A percentile compares a stretch with the other conserved stretches of the same genome.
Conservation (phyloP, 805 yeast species). For the Yamadazyma endophytica region DNA sequence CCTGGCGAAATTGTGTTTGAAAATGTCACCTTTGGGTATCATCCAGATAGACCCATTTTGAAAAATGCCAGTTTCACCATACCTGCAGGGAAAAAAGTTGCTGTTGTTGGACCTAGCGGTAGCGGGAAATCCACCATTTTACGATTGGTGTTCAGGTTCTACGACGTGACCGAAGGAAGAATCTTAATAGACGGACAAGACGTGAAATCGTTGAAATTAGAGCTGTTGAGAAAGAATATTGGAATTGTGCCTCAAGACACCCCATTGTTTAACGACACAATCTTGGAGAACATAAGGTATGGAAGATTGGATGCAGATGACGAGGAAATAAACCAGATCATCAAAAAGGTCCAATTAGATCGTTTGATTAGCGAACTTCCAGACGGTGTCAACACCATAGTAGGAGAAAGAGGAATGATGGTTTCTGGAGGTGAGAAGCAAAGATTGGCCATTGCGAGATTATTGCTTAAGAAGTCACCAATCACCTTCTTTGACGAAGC, state of each 20-base stretch:
- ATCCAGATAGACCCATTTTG: conserved; percentile 81
- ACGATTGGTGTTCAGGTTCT: conserved; percentile 81
- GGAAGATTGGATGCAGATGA: conserved; percentile 74
- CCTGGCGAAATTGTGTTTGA: conserved; percentile 85
- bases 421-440: conserved; percentile 99
- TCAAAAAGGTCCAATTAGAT: conserved; percentile 67
- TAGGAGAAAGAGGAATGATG: conserved; percentile 98
- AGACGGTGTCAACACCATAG: conserved; percentile 78
- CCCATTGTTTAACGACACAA: conserved; percentile 88
- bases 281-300: conserved; percentile 80
- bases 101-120: conserved; percentile 95
- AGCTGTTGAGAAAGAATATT: conserved; percentile 64
- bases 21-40: conserved; percentile 90
- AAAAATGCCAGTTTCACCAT: conserved; percentile 76
- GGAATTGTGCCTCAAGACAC: conserved; percentile 99
- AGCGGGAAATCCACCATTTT: conserved; percentile 91
- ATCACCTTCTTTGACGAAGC: conserved; percentile 97
- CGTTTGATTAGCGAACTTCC: conserved; percentile 67
- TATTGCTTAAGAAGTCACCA: conserved; percentile 80
- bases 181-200: conserved; percentile 88
- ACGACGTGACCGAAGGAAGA: conserved; percentile 75
- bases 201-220: conserved; percentile 67
- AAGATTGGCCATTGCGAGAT: conserved; percentile 87
- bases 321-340: conserved; percentile 62
- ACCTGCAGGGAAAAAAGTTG: conserved; percentile 88